Base-by-base conservation (phyloP, 805 yeast species). In the Candida gorgasii region DNA sequence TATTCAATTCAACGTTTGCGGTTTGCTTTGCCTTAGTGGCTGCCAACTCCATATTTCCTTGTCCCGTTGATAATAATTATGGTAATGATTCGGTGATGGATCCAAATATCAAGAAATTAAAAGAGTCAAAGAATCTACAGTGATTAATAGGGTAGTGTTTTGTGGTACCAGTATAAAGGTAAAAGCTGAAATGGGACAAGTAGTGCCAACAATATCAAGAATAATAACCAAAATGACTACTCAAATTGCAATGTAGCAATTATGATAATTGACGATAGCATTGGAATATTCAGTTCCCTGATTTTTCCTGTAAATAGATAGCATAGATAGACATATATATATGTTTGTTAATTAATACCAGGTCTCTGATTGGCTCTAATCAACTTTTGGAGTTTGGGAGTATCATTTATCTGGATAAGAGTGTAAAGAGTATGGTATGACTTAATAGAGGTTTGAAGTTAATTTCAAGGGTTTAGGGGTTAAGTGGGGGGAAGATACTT, bases 1-100 rank as follows among this genome's bases (percentile, higher is more conserved):
- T 85, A 45, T 85, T 85, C 62, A 78, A 84, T 17, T 79, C 89
- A 14, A 84, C 93, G 0, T 84, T 84, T 48, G 73, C 84, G n/a
- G 79, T 86, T 20, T 84, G 90, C 27, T 76, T 85, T 44, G 55
- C 62, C 40, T 45, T 71, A 39, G 76, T 71, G 4, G 77, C 84
- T 13, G 81, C 83, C 12, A 83, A 80, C 43, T 78, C 82, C 0
- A 42, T 70, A 16, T 51, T 70, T 19, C 75, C 75, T 17, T 70
- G 76, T 53, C 76, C 76, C 4, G 63, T 70, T 8, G 75, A 70
- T 49, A 52, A 54, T 36, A 65, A 64, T 5, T 68, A 67, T 43
- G 68, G 69, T 9, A 70, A 70, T 47, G 76, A 70, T 23, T 59
- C 75, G 2, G 61, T 58, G 2, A 48, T 67, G 14, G 73, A 69